phyloP scores from a whole-genome alignment of 2,329 filamentous ascomycete genomes.

The Botrytis paeoniae region DNA sequence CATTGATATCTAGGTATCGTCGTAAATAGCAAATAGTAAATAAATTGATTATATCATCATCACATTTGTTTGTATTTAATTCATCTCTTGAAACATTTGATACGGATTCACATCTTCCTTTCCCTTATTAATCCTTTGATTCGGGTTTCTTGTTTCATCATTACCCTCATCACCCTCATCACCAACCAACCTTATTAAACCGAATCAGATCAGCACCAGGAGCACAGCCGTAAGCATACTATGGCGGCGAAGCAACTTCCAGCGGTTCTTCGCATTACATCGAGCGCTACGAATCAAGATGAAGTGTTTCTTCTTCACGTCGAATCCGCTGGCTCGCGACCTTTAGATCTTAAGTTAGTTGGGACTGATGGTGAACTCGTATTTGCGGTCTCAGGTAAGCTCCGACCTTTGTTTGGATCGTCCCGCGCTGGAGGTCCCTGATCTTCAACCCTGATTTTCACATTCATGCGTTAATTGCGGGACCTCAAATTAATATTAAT shows the following conservation, averaged over 20 bases:
- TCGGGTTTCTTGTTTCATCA: conserved; percentile 12
- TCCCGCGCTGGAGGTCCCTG: conserved; percentile 26
- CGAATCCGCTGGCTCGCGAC: conserved; percentile 46
- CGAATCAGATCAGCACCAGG: background rate
- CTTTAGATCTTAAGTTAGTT: conserved; percentile 63
- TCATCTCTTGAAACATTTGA: background rate
- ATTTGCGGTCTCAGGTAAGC: conserved; percentile 34
- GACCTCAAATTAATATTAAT: conserved; percentile 28
- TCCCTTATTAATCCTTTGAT: background rate
- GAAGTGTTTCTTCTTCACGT: conserved; percentile 61
- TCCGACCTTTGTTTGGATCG: conserved; percentile 26
- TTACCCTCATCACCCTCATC: background rate
- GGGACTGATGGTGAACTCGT: conserved; percentile 54
- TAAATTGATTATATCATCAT: background rate
- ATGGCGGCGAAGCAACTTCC: conserved; percentile 26
- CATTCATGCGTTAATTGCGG: conserved; percentile 35
- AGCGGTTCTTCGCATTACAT: conserved; percentile 54
- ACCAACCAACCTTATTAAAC: background rate
- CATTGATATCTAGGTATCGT: background rate
- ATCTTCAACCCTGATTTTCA: conserved; percentile 21
- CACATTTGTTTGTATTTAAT: background rate
- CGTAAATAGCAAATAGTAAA: background rate
- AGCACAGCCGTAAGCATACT: conserved; percentile 1
- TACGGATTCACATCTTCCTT: background rate
- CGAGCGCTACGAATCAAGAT: conserved; percentile 35